Evolutionary conservation across 1,284 basidiomycete genomes (phyloP).

Genomic region (Heimioporus retisporus): DNA sequence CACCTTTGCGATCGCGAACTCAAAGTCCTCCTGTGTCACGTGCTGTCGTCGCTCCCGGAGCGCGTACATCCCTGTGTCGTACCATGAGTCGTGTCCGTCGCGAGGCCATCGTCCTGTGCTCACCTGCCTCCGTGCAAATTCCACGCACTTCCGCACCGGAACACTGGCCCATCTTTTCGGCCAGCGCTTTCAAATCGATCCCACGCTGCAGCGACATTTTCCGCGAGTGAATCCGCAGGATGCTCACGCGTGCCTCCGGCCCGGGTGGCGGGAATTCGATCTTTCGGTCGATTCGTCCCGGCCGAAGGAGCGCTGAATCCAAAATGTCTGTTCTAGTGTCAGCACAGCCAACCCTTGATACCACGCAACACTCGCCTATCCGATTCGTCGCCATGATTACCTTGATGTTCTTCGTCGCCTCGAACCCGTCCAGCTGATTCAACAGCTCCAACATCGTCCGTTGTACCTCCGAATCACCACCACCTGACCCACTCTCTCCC

Average conservation of each 20-base stretch:
- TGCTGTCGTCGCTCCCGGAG: constrained; percentile 95
- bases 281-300: constrained; percentile 98
- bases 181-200: constrained; percentile 94
- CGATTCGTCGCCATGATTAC: constrained; percentile 99
- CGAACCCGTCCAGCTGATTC: constrained; percentile 98
- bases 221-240: constrained; percentile 96
- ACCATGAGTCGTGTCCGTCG: too few species aligned
- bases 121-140: constrained; percentile 98
- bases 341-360: constrained; percentile 1
- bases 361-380: constrained; percentile 70
- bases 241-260: constrained; percentile 96
- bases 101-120: constrained; percentile 30
- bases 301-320: constrained; percentile 94
- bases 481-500: constrained; percentile 90
- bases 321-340: constrained; percentile 79
- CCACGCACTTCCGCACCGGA: constrained; percentile 98
- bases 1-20: constrained; percentile 97
- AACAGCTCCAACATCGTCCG: constrained; percentile 98
- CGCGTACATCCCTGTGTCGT: constrained; percentile 89
- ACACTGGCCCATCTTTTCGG: constrained; percentile 99
- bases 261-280: constrained; percentile 99
- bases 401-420: constrained; percentile 99
- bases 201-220: constrained; percentile 99
- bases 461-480: constrained; percentile 98
- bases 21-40: constrained; percentile 99